Base-by-base conservation (phyloP, 2,329 filamentous ascomycete species). In the Sporothrix protearum region DNA sequence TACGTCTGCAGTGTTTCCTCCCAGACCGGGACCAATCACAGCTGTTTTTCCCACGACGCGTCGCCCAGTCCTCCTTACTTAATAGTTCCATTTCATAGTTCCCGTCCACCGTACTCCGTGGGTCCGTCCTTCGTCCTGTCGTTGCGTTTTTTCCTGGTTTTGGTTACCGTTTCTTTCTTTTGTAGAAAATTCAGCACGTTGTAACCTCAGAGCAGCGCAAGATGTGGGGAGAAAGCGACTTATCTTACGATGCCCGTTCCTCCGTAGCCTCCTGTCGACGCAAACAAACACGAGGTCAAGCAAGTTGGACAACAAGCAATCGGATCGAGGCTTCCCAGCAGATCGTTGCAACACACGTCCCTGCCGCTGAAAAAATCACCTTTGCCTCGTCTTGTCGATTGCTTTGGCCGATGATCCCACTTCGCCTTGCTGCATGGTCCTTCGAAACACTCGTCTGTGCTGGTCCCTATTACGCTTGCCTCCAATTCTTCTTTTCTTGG, bases 231-330 rank as follows among this genome's bases (percentile, higher is more conserved):
- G 25, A 25, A 33, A 33, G 19, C 12, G 25, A 49, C 63, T 30
- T 45, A 45, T 16, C 36, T 28, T 42, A 45, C 33, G 39, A 63
- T n/a, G 36, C 36, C 36, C 36, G 36, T 45, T 2, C n/a, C 59
- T 16, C 19, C 14, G 55, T 36, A 59, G 30, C 19, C 55, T 22
- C 30, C 55, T 45, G n/a, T 45, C 22, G 25, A 45, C 36, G 10
- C 59, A 63, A 42, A 63, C 36, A 63, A 63, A 63, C 45, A 63
- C 59, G 59, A 63, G 59, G 59, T 63, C 36, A n/a, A 63, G 36
- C 36, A 63, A 28, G 59, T 63, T 16, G 57, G 22, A 0, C 39
- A 45, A 14, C 59, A 10, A 25, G 22, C n/a, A 42, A 28, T 19
- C n/a, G 36, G 36, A 14, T 45, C 57, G 7, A 63, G 36, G 36